Base-by-base conservation (phyloP, 106 monocot genomes). In the Dendrobium huoshanense region DNA sequence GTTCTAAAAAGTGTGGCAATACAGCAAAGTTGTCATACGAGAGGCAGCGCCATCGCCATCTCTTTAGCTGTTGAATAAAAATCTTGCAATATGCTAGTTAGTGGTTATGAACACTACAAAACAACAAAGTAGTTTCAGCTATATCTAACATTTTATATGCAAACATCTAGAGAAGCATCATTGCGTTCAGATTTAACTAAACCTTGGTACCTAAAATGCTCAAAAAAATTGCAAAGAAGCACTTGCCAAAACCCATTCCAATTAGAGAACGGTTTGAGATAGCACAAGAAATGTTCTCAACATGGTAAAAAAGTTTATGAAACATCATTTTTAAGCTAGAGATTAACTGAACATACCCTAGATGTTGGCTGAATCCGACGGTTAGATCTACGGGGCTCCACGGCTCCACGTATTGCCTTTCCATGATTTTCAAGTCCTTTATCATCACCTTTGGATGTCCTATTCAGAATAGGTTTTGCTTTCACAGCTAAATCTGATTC, bases 281-380 rank as follows among this genome's bases (percentile, higher is more conserved):
- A 11, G 22, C 5, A 5, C 31, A 5, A 10, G 9, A 37, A 16
- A 70, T 70, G 20, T 33, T 70, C 13, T 70, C 10, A 31, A 70
- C 2, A 13, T 13, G 51, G 13, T 15, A 70, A 16, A 33, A 70
- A 37, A 70, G 70, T 33, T 44, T 15, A 43, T 51, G 40, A 18
- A 74, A 74, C 29, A 41, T 5, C 33, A 15, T 11, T 44, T 16
- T 2, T 13, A 67, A 31, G 4, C 3, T 29, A 67, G 1, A 51
- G 15, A 51, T 51, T 8, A 61, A 64, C 1, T 41, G 41, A 55
- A 1, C 85, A 89, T 84, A 98, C 97, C 86, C 92, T 89, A 58
- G 94, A 91, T 24, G 97, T 98, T 41, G 97, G 97, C 58, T 92
- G 97, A 75, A 98, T 98, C 82, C 81, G 88, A 11, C 97, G 90